phyloP scores from a whole-genome alignment of 345 rosid genomes.

The Eutrema japonicum region DNA sequence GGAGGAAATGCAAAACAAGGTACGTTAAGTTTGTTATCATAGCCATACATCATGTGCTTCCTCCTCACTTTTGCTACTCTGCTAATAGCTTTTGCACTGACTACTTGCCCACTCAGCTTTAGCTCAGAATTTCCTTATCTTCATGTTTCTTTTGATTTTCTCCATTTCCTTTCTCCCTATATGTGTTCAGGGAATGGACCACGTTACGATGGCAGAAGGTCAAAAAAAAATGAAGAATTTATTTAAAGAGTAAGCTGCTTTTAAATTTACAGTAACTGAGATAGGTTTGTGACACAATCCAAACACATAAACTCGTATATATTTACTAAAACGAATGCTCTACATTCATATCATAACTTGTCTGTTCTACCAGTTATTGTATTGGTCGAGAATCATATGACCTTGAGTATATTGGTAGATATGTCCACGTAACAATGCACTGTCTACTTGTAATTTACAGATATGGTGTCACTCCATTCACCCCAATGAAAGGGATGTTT shows the following conservation, averaged over 20 bases:
- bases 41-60: constrained; percentile 2
- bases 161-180: constrained; percentile 6
- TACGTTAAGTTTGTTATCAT: constrained; percentile 34
- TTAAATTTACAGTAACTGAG: constrained; percentile 10
- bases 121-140: not conserved
- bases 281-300: not conserved
- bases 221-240: constrained; percentile 66
- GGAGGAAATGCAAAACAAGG: constrained; percentile 61
- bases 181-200: constrained; percentile 57
- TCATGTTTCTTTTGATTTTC: not conserved
- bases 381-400: not conserved
- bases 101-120: constrained; percentile 15
- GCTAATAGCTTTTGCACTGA: constrained; percentile 14
- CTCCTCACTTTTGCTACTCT: constrained; percentile 10
- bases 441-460: constrained; percentile 50
- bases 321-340: not conserved
- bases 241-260: constrained; percentile 71
- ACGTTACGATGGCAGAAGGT: constrained; percentile 56
- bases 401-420: not conserved
- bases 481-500: constrained; percentile 80
- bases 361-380: constrained; percentile 5
- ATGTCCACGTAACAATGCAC: constrained; percentile 22
- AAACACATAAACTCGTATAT: not conserved
- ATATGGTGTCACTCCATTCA: constrained; percentile 76
- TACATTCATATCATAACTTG: not conserved